phyloP scores from a whole-genome alignment of 768 basidiomycete species.

The Boletus tylopilopsis region DNA sequence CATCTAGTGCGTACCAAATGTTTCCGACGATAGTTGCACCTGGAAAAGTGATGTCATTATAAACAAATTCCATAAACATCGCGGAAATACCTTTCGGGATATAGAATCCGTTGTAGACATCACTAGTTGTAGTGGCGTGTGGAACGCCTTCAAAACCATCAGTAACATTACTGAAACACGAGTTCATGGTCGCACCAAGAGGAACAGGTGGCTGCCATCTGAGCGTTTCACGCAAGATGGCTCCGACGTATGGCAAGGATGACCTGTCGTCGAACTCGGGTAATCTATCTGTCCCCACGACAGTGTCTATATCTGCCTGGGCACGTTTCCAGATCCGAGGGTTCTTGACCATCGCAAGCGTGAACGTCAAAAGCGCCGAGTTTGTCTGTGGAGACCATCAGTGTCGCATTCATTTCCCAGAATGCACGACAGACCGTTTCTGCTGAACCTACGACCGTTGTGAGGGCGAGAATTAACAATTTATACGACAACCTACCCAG shows the following conservation, averaged over 20 bases:
- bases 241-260: not conserved
- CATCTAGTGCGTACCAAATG: not conserved
- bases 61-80: not conserved
- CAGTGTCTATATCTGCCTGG: not conserved
- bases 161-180: not conserved
- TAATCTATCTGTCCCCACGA: not conserved
- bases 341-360: not conserved
- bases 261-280: not conserved
- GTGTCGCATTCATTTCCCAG: not conserved
- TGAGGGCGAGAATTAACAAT: not conserved
- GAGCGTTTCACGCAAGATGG: not conserved
- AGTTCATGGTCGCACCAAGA: not conserved
- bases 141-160: not conserved
- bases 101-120: not conserved
- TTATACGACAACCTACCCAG: not conserved
- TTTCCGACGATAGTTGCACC: not conserved
- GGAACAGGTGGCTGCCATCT: not conserved
- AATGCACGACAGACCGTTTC: not conserved
- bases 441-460: not conserved
- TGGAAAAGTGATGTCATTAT: not conserved
- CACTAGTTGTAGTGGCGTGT: not conserved
- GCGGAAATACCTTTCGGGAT: not conserved
- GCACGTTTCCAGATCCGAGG: not conserved
- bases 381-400: not conserved
- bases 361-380: not conserved